Evolutionary conservation across 306 rosid genomes (phyloP), one percentile per base, ranked within the genome.

Genomic region (Vicia villosa): DNA sequence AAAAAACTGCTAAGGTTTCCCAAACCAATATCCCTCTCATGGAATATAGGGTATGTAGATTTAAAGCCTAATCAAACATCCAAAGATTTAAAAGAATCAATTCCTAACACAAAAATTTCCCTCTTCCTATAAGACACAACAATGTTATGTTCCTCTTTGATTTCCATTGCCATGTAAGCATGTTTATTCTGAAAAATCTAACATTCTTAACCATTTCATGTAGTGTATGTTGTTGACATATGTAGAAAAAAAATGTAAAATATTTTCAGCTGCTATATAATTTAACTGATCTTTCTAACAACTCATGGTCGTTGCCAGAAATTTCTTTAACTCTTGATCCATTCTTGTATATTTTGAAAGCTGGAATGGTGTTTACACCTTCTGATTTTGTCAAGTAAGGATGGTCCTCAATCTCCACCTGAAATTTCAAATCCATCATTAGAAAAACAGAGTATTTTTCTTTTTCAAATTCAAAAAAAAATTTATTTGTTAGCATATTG

Each of bases 321-420:
- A 93, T 84, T 78, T 93, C 98, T 69, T 82, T 85, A 45, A 90
- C 96, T 71, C 86, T 83, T 72, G 90, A 84, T 62, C 98, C 98
- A 36, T 93, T 93, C 83, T 87, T 93, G 83, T 93, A 93, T 79
- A 93, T 93, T 80, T 82, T 90, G 78, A 90, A 93, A n/a, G 89
- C 82, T 30, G 98, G 98, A 19, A 87, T 36, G 12, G 83, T 76
- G 61, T 74, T 84, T 74, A 93, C 94, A 10, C 80, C 84, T 86
- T 90, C 98, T 73, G 86, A 81, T 79, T 93, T 93, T 8, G 87
- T 87, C 51, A 93, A 70, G 84, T 82, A 88, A 1, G 98, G 97
- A 37, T 90, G 91, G 47, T 93, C 96, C 71, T 93, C 98, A 32
- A 90, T 82, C 74, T 90, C 98, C 66, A 93, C 97, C 98, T 92